These are phyloP conservation scores for Chytriomyces sp. DNA, from an alignment of 192 early-diverging fungal genomes.

Conservation along the genomic window DNA sequence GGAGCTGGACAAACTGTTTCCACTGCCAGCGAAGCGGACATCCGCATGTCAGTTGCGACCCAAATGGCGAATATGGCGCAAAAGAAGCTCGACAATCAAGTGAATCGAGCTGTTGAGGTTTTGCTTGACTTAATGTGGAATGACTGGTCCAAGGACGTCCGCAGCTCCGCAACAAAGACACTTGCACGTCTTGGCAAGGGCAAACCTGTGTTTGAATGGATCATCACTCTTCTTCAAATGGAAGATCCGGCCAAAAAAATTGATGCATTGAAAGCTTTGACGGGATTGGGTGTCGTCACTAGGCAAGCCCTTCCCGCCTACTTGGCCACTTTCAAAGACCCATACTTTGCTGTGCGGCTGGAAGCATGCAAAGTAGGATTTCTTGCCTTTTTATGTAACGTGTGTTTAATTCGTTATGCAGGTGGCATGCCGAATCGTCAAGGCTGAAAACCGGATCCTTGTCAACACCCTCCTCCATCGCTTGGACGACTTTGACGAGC, in stretches of 20 bases:
- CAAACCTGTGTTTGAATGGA: conserved; percentile 41
- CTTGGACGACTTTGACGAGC: conserved; percentile 42
- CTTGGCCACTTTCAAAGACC: conserved; percentile 44
- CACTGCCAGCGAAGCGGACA: background rate
- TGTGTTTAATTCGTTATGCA: conserved; percentile 8
- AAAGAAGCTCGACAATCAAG: conserved; percentile 7
- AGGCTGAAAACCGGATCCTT: conserved; percentile 34
- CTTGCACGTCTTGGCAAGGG: conserved; percentile 45
- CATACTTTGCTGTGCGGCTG: conserved; percentile 46
- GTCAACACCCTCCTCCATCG: conserved; percentile 43
- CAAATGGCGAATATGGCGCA: background rate
- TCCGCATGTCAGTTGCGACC: background rate
- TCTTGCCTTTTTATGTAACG: background rate
- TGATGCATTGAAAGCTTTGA: conserved; percentile 47
- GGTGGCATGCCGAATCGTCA: conserved; percentile 46
- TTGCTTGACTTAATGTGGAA: conserved; percentile 55
- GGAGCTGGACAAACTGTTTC: background rate
- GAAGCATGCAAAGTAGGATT: conserved; percentile 55
- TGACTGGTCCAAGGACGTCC: conserved; percentile 50
- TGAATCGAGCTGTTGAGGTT: conserved; percentile 34
- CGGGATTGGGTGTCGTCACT: conserved; percentile 37
- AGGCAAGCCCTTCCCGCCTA: conserved; percentile 28
- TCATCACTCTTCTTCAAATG: conserved; percentile 39
- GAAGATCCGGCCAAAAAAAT: conserved; percentile 46
- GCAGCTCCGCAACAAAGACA: conserved; percentile 36